Evolutionary conservation across 2,329 filamentous ascomycete genomes (phyloP).

Genomic region (Xylaria sp.): DNA sequence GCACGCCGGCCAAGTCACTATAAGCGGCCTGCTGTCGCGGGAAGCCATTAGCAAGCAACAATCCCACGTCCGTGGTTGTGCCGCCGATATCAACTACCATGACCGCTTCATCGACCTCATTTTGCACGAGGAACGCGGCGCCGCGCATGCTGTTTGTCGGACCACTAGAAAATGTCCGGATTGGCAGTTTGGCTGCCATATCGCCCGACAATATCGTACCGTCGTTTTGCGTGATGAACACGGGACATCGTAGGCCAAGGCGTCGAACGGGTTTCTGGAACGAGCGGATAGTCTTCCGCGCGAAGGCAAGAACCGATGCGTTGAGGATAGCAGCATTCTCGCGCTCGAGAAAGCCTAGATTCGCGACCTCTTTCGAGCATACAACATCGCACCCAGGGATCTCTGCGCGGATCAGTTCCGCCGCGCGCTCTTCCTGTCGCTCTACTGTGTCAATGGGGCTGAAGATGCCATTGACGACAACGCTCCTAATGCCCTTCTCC

Average conservation of each 20-base stretch:
- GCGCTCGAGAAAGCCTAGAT: conserved; percentile 66
- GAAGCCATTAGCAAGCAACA: conserved; percentile 69
- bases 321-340: conserved; percentile 74
- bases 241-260: conserved; percentile 62
- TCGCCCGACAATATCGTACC: conserved; percentile 67
- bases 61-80: conserved; percentile 72
- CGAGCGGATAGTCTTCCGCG: conserved; percentile 64
- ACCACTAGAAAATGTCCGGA: conserved; percentile 70
- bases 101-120: conserved; percentile 51
- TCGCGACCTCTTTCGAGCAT: conserved; percentile 63
- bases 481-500: conserved; percentile 56
- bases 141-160: conserved; percentile 73
- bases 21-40: conserved; percentile 71
- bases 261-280: conserved; percentile 64
- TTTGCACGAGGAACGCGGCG: conserved; percentile 66
- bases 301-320: conserved; percentile 68
- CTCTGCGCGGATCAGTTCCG: conserved; percentile 54
- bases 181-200: conserved; percentile 65
- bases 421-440: conserved; percentile 60
- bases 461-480: conserved; percentile 63
- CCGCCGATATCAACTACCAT: conserved; percentile 75
- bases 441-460: conserved; percentile 62
- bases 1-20: conserved; percentile 69
- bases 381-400: conserved; percentile 59
- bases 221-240: conserved; percentile 72